Percentiles rank a stretch among this genome's conserved stretches.
phyloP scores from a whole-genome alignment of 2,329 filamentous ascomycete genomes.

The Grosmannia serpens region DNA sequence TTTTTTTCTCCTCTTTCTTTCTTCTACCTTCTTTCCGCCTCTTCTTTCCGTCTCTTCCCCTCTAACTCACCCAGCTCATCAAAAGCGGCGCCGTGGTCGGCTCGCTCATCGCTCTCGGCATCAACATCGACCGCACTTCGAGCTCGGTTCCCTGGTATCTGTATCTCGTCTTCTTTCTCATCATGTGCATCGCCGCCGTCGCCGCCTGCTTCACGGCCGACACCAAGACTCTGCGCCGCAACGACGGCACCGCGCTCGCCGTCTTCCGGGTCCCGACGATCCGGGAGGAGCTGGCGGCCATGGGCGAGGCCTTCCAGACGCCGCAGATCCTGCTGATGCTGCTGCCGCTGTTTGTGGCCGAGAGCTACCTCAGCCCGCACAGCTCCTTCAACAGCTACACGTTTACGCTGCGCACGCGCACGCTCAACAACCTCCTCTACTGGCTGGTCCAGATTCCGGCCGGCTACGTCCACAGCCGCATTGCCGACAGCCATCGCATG shows the following conservation, averaged over 20 bases:
- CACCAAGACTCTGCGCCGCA: neutral
- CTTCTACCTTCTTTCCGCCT: neutral
- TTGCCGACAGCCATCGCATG: neutral
- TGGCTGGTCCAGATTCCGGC: neutral
- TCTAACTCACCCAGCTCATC: neutral
- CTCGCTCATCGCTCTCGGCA: neutral
- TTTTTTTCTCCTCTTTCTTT: neutral
- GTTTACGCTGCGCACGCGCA: conserved; percentile 1
- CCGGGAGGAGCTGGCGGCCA: neutral
- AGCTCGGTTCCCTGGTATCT: conserved; percentile 1
- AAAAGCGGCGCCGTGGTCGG: conserved; percentile 1
- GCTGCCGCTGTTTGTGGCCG: conserved; percentile 1
- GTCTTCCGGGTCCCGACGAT: neutral
- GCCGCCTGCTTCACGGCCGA: neutral
- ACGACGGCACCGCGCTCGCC: conserved; percentile 1
- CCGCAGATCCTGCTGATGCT: neutral
- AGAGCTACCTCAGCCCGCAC: neutral
- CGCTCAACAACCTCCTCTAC: conserved; percentile 2
- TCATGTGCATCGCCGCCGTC: neutral
- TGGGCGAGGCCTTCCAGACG: neutral
- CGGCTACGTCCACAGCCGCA: neutral
- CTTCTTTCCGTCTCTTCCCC: no score
- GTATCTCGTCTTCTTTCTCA: conserved; percentile 1
- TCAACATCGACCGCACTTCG: neutral
- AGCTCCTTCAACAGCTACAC: neutral